Conservation (phyloP, 768 basidiomycete genomes). For the Fomitopsis pulvina region DNA sequence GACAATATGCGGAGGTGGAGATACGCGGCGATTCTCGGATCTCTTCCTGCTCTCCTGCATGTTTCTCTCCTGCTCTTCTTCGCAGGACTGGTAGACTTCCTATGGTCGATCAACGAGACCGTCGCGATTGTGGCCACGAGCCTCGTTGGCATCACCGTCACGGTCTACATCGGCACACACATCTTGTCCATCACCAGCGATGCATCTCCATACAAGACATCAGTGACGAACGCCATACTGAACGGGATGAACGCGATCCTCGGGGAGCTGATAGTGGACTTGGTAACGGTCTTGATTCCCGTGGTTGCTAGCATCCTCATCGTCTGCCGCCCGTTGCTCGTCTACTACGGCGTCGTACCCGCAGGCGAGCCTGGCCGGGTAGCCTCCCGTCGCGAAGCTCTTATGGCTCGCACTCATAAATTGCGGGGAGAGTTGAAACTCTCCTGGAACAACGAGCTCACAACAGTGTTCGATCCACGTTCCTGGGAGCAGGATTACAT, state of each 20-base stretch:
- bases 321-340: neutral
- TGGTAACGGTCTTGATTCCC: neutral
- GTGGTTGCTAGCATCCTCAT: neutral
- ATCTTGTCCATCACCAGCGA: slow-evolving; percentile 10
- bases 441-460: neutral
- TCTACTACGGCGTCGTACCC: neutral
- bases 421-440: neutral
- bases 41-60: slow-evolving; percentile 41
- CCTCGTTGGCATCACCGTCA: slow-evolving; percentile 5
- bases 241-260: neutral
- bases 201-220: slow-evolving; percentile 15
- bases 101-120: slow-evolving; percentile 23
- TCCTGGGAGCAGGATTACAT: neutral
- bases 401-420: neutral
- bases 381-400: neutral
- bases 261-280: neutral
- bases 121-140: slow-evolving; percentile 8
- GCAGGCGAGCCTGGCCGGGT: neutral
- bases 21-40: slow-evolving; percentile 32
- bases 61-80: slow-evolving; percentile 45
- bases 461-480: neutral
- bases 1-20: slow-evolving; percentile 32
- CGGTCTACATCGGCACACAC: slow-evolving; percentile 12
- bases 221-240: slow-evolving; percentile 4
- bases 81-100: slow-evolving; percentile 39